Conservation (phyloP, 1,284 basidiomycete species). For the Ustilago bromivora region DNA sequence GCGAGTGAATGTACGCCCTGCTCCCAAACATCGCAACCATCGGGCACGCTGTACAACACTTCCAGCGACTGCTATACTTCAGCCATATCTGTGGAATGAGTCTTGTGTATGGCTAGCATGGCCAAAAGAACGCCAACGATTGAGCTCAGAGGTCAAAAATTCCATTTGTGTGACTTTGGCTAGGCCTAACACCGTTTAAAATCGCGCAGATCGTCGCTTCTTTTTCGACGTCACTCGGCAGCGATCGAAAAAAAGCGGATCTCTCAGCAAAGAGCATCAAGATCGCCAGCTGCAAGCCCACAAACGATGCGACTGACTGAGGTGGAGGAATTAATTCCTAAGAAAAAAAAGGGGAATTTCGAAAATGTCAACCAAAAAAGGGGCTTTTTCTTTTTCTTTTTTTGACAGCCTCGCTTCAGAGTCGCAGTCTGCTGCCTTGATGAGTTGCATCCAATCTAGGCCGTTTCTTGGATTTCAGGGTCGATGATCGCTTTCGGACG, state of each 20-base stretch:
- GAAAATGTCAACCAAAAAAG: neutral
- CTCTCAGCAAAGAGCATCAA: neutral
- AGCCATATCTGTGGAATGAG: neutral
- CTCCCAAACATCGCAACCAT: too few species aligned
- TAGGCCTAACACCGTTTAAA: neutral
- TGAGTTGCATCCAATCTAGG: neutral
- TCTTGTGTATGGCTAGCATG: neutral
- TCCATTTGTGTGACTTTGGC: neutral
- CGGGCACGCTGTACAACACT: too few species aligned
- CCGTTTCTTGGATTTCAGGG: neutral
- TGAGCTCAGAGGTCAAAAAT: too few species aligned
- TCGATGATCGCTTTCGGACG: neutral
- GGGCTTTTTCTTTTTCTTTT: neutral
- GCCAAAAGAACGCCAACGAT: neutral
- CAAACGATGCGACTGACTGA: neutral
- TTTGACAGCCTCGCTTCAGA: neutral
- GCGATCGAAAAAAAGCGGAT: conserved; percentile 22
- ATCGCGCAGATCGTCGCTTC: neutral
- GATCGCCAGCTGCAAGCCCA: conserved; percentile 29
- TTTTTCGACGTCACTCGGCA: conserved; percentile 36
- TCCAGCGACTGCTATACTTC: too few species aligned
- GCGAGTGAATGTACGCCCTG: too few species aligned
- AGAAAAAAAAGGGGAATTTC: conserved; percentile 5
- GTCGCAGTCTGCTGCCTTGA: neutral
- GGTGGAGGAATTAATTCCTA: conserved; percentile 21